Percentiles rank a stretch among this genome's conserved stretches.
These are phyloP conservation scores for Casuarina cunninghamiana DNA, from an alignment of 306 rosid genomes.

Conservation along the genomic window DNA sequence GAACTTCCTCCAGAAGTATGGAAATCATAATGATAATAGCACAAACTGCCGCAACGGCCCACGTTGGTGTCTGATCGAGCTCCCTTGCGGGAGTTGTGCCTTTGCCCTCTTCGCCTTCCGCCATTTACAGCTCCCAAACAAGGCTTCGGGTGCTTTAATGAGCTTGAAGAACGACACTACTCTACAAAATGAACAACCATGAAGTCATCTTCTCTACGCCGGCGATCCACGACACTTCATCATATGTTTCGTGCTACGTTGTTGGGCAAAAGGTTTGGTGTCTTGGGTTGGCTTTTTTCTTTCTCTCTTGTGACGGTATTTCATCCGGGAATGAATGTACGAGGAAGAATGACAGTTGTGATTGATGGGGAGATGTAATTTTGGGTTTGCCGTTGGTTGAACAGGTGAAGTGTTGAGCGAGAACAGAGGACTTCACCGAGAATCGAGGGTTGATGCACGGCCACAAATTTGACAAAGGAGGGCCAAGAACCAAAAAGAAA, in stretches of 20 bases:
- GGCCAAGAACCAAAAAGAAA: not conserved
- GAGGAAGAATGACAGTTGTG: constrained; percentile 37
- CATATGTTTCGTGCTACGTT: no score
- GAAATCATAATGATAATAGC: constrained; percentile 72
- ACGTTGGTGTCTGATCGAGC: constrained; percentile 86
- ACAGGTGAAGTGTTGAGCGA: not conserved
- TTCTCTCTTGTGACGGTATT: constrained; percentile 20
- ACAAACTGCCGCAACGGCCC: constrained; percentile 92
- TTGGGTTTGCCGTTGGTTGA: constrained; percentile 13
- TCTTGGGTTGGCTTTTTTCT: not conserved
- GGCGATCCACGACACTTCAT: not conserved
- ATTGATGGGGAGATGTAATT: constrained; percentile 16
- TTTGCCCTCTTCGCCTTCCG: constrained; percentile 48
- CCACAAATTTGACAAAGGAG: not conserved
- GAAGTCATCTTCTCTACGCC: not conserved
- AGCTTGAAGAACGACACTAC: not conserved
- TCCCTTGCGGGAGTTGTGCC: constrained; percentile 29
- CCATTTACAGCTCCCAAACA: constrained; percentile 38
- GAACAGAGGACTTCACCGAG: constrained; percentile 10
- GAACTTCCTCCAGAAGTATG: constrained; percentile 58
- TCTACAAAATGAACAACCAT: not conserved
- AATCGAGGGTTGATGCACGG: not conserved
- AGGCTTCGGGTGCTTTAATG: not conserved
- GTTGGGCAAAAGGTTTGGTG: not conserved
- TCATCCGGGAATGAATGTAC: constrained; percentile 39